Base-by-base conservation (phyloP, 2,329 filamentous ascomycete genomes). In the Diplocarpon rosae region DNA sequence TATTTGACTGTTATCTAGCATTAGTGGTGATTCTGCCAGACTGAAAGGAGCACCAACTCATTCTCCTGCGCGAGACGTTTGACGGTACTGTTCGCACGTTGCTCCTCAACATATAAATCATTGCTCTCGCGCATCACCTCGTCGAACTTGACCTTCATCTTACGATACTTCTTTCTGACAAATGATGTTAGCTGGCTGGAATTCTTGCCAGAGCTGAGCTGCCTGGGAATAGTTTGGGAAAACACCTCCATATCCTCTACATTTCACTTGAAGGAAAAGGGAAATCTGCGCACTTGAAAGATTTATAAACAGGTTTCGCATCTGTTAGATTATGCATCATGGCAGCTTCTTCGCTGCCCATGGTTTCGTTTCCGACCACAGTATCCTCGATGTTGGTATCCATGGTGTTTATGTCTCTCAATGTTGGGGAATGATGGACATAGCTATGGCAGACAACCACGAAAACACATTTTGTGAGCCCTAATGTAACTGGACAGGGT, bases 131-230 rank as follows among this genome's bases (percentile, higher is more conserved):
- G 76, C 76, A 89, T 85, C 58, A 78, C 78, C 40, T 79, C 72
- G 56, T 92, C 84, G 60, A 92, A 93, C 24, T 73, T 70, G 62
- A 83, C 73, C 66, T 83, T 81, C 79, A 92, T 85, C 73, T 93
- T 93, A 58, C 84, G 83, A 65, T 93, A 98, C 71, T 98, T 98
- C 69, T 95, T 94, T 75, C 85, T 87, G 72, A 74, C 83, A 36
- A 78, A 83, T 59, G 77, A 15, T 46, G 39, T 60, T 52, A 61
- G 56, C 43, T 37, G 20, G 17, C 20, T 24, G 7, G 20, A 24
- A 24, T 24, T 24, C 20, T 24, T 24, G 20, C 20, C 20, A 4
- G 20, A 24, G 20, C 20, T 24, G 20, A 24, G 20, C 20, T 24
- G 4, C 20, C 20, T 24, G 20, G 20, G 3, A 7, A 24, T 7